Evolutionary conservation across 345 rosid species (phyloP).

Genomic region (Corymbia maculata): DNA sequence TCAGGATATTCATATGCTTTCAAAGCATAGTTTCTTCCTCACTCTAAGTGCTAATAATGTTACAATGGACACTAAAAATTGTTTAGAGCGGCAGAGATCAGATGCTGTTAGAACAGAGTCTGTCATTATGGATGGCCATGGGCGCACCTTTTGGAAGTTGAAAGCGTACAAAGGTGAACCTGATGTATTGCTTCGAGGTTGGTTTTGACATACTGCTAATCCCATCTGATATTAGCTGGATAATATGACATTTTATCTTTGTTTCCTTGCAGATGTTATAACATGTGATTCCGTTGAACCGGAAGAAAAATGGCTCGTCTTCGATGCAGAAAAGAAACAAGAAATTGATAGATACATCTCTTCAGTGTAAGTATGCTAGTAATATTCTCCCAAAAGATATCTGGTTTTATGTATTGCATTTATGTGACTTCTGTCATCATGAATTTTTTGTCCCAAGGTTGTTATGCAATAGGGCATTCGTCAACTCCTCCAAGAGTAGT

Average conservation of each 20-base stretch:
- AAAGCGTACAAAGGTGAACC: constrained; percentile 22
- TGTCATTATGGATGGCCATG: constrained; percentile 35
- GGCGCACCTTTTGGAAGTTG: constrained; percentile 58
- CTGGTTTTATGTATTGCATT: background rate
- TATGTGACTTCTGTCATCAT: background rate
- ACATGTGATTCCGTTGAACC: constrained; percentile 11
- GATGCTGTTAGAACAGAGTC: constrained; percentile 67
- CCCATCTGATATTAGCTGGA: background rate
- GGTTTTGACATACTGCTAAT: background rate
- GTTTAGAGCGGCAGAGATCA: constrained; percentile 31
- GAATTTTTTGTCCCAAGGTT: background rate
- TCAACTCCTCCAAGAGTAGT: background rate
- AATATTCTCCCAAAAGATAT: background rate
- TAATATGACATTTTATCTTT: background rate
- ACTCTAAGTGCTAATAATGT: background rate
- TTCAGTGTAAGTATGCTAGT: constrained; percentile 20
- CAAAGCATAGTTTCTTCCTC: background rate
- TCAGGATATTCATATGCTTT: background rate
- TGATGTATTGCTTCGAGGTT: constrained; percentile 70
- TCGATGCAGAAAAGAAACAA: constrained; percentile 40
- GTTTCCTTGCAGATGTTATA: constrained; percentile 29
- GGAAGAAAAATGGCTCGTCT: constrained; percentile 57
- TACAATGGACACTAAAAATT: background rate
- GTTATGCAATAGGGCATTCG: background rate
- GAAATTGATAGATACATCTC: constrained; percentile 54